Percentiles rank a stretch among this genome's conserved stretches.
Conservation (phyloP, 495 filamentous ascomycete species). For the Saxispiralis lemnorum region DNA sequence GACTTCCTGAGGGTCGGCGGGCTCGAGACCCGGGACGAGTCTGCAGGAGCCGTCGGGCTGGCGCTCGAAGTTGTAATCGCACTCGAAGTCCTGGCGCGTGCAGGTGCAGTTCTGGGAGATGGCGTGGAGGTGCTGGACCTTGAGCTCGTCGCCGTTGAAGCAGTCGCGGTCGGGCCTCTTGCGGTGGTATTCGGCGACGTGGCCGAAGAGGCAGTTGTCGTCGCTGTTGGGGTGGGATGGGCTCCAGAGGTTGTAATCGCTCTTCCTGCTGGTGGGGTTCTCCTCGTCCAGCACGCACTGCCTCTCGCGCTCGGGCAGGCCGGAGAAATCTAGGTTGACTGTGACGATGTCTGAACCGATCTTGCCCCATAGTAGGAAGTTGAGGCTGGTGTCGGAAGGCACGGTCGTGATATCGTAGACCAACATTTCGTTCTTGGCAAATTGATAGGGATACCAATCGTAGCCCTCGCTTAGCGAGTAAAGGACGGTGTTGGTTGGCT, state of each 20-base stretch:
- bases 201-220: constrained; percentile 78
- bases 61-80: constrained; percentile 86
- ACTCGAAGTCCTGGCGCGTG: constrained; percentile 76
- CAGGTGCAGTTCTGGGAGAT: constrained; percentile 63
- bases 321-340: constrained; percentile 75
- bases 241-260: constrained; percentile 69
- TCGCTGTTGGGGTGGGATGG: constrained; percentile 61
- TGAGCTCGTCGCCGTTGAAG: constrained; percentile 45
- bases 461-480: constrained; percentile 68
- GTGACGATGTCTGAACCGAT: constrained; percentile 37
- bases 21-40: constrained; percentile 50
- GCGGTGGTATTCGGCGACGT: constrained; percentile 73
- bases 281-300: constrained; percentile 52
- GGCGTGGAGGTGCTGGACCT: constrained; percentile 48
- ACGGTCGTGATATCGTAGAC: constrained; percentile 70
- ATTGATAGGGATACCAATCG: constrained; percentile 56
- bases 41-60: constrained; percentile 55
- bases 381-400: constrained; percentile 71
- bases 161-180: constrained; percentile 59
- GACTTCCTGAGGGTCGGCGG: constrained; percentile 43
- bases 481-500: constrained; percentile 47
- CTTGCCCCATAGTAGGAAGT: constrained; percentile 76
- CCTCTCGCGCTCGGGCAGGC: constrained; percentile 41
- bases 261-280: constrained; percentile 34
- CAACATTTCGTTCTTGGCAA: constrained; percentile 48